Conservation (phyloP, 805 yeast genomes). For the Clavispora santaluciae region DNA sequence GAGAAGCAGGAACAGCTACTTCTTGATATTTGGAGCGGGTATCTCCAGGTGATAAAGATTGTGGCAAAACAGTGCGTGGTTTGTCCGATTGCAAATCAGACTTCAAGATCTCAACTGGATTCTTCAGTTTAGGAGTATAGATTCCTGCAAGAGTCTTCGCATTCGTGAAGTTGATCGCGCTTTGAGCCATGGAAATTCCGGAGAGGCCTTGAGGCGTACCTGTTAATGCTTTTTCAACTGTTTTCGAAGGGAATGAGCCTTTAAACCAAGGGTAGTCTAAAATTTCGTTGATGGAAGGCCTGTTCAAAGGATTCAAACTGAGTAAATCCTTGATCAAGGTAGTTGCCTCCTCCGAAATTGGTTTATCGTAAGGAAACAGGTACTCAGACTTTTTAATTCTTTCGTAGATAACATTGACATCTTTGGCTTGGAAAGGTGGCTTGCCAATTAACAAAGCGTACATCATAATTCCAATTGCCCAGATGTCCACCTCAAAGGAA, state of each 20-base stretch:
- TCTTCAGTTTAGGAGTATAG: conserved; percentile 46
- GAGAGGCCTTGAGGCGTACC: conserved; percentile 56
- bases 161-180: conserved; percentile 60
- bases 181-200: conserved; percentile 53
- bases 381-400: conserved; percentile 82
- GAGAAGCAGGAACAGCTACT: conserved; percentile 37
- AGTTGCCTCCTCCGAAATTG: conserved; percentile 69
- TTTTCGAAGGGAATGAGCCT: conserved; percentile 73
- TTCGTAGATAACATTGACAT: conserved; percentile 87
- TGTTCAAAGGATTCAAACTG: conserved; percentile 67
- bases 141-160: conserved; percentile 65
- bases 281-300: conserved; percentile 79
- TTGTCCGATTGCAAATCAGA: conserved; percentile 67
- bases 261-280: conserved; percentile 82
- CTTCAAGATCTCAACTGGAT: conserved; percentile 65
- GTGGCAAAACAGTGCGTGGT: conserved; percentile 71
- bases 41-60: conserved; percentile 88
- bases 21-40: conserved; percentile 84
- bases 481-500: conserved; percentile 89
- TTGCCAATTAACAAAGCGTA: conserved; percentile 89
- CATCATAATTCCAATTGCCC: conserved; percentile 98
- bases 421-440: conserved; percentile 97
- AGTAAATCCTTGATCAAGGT: conserved; percentile 68
- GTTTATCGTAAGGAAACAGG: conserved; percentile 66
- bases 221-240: conserved; percentile 59